Evolutionary conservation across 2,329 filamentous ascomycete species (phyloP).

Genomic region (Boeremia lycopersici): DNA sequence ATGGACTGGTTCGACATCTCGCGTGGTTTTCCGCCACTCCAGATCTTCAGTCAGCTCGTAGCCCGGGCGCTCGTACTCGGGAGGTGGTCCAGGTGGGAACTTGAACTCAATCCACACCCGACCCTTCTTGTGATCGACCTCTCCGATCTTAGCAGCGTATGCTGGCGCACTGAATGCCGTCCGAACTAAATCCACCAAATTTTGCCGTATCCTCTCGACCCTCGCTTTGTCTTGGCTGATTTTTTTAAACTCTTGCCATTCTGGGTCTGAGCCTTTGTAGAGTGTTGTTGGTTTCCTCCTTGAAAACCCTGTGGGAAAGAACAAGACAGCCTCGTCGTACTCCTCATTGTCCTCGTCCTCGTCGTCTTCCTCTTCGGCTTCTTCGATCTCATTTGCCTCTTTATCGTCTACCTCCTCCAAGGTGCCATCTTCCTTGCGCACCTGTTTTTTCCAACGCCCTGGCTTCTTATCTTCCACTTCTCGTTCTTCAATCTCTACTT

Average conservation of each 20-base stretch:
- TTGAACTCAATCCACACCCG: slow-evolving; percentile 55
- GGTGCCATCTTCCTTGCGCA: slow-evolving; percentile 13
- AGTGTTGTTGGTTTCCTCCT: slow-evolving; percentile 46
- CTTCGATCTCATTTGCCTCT: slow-evolving; percentile 31
- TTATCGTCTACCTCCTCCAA: slow-evolving; percentile 27
- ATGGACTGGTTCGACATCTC: slow-evolving; percentile 38
- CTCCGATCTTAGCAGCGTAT: slow-evolving; percentile 36
- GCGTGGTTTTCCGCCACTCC: slow-evolving; percentile 39
- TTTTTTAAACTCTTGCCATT: slow-evolving; percentile 59
- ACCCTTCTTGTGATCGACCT: slow-evolving; percentile 49
- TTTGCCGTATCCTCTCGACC: slow-evolving; percentile 48
- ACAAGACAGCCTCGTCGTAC: slow-evolving; percentile 44
- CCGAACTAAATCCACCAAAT: slow-evolving; percentile 48
- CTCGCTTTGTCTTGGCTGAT: slow-evolving; percentile 51
- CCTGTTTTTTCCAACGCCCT: slow-evolving; percentile 10
- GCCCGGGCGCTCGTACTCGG: slow-evolving; percentile 56
- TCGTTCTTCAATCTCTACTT: slow-evolving; percentile 31
- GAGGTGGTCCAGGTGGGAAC: slow-evolving; percentile 56
- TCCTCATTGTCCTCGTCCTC: slow-evolving; percentile 37
- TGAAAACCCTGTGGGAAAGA: slow-evolving; percentile 58
- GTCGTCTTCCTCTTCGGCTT: slow-evolving; percentile 37
- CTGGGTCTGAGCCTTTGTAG: slow-evolving; percentile 59
- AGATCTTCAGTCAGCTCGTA: slow-evolving; percentile 49
- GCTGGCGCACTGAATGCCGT: slow-evolving; percentile 12
- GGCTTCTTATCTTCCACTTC: slow-evolving; percentile 15